Conservation (phyloP, 2,329 filamentous ascomycete genomes). For the Paraphaeosphaeria minitans region DNA sequence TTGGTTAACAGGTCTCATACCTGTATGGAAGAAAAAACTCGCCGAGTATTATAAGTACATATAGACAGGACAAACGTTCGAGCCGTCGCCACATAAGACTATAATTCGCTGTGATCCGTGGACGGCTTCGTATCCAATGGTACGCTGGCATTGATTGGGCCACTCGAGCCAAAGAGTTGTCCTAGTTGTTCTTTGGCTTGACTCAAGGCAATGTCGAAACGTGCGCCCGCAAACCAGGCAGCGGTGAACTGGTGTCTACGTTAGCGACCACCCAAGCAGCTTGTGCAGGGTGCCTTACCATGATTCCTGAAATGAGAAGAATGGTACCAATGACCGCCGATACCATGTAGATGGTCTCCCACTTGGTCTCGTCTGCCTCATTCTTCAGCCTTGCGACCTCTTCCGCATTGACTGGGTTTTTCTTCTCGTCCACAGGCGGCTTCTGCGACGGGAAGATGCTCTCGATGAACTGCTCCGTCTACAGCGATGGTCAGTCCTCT, state of each 20-base stretch:
- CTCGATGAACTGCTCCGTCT: conserved; percentile 97
- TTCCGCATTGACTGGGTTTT: conserved; percentile 50
- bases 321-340: conserved; percentile 71
- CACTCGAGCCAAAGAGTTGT: conserved; percentile 39
- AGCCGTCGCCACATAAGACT: conserved; percentile 13
- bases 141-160: conserved; percentile 3
- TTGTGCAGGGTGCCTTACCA: conserved; percentile 66
- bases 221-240: conserved; percentile 80
- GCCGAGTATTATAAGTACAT: conserved; percentile 39
- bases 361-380: conserved; percentile 57
- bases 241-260: conserved; percentile 65
- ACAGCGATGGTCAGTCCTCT: conserved; percentile 16
- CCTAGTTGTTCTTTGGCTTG: conserved; percentile 60
- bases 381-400: conserved; percentile 63
- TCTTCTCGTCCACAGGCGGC: conserved; percentile 55
- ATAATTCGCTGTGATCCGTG: conserved; percentile 51
- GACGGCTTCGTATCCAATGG: conserved; percentile 18
- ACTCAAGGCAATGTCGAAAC: conserved; percentile 73
- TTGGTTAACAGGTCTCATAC: conserved; percentile 20
- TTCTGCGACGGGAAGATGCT: conserved; percentile 86
- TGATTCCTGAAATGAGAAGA: conserved; percentile 70
- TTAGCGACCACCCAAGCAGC: conserved; percentile 21
- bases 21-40: conserved; percentile 18
- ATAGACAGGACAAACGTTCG: conserved; percentile 22
- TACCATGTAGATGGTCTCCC: conserved; percentile 67